Percentiles rank a stretch among this genome's conserved stretches.
Conservation (phyloP, 2,329 filamentous ascomycete species). For the Exophiala spinifera region DNA sequence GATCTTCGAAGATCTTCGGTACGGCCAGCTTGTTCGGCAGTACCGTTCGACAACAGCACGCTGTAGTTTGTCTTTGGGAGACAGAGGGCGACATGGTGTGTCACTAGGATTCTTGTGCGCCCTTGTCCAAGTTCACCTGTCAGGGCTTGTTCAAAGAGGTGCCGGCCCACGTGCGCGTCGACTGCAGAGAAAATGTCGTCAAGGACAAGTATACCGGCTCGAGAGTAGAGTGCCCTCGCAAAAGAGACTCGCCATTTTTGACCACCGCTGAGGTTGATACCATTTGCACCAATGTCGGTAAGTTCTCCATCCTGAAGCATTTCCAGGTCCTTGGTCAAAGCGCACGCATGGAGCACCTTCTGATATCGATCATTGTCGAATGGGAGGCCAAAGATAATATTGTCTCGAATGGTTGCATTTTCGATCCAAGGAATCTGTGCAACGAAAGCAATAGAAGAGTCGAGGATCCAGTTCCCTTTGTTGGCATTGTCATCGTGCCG, state of each 20-base stretch:
- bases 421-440: conserved; percentile 83
- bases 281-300: conserved; percentile 80
- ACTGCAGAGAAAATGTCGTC: conserved; percentile 83
- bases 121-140: conserved; percentile 66
- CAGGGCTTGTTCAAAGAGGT: conserved; percentile 74
- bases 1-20: conserved; percentile 55
- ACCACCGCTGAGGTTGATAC: conserved; percentile 78
- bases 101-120: conserved; percentile 74
- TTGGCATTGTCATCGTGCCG: conserved; percentile 63
- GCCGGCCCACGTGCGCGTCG: conserved; percentile 75
- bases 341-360: conserved; percentile 69
- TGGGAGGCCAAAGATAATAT: conserved; percentile 74
- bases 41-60: conserved; percentile 69
- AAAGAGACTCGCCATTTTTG: conserved; percentile 81
- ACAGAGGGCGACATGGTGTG: conserved; percentile 72
- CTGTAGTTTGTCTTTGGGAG: conserved; percentile 69
- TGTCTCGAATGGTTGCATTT: conserved; percentile 73
- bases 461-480: conserved; percentile 63
- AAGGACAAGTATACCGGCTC: conserved; percentile 70
- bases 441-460: conserved; percentile 68
- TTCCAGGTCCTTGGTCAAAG: conserved; percentile 70
- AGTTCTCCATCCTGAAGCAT: conserved; percentile 73
- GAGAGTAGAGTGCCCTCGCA: conserved; percentile 74
- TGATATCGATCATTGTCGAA: conserved; percentile 66
- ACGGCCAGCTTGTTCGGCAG: conserved; percentile 61